Evolutionary conservation across 805 yeast species (phyloP).

Genomic region (Candida germanica): DNA sequence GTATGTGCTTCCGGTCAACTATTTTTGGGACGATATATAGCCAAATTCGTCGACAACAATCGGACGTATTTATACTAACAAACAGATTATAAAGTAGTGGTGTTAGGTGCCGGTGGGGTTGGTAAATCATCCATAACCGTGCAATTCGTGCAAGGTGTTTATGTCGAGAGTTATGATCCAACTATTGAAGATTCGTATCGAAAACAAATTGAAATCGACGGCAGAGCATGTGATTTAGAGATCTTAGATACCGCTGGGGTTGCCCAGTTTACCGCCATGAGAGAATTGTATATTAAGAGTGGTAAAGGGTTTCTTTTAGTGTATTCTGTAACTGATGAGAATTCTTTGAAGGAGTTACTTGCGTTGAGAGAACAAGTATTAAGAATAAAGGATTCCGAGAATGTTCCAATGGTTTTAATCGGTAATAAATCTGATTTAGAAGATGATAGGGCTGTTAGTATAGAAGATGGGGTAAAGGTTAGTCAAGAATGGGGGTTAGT

Average conservation of each 20-base stretch:
- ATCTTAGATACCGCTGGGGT: constrained; percentile 61
- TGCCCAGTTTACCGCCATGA: constrained; percentile 93
- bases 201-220: constrained; percentile 84
- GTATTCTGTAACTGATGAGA: constrained; percentile 57
- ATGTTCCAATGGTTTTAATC: constrained; percentile 84
- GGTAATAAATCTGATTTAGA: constrained; percentile 89
- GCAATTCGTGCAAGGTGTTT: constrained; percentile 86
- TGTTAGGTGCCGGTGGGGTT: constrained; percentile 95
- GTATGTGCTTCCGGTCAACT: constrained; percentile 16
- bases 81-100: constrained; percentile 81
- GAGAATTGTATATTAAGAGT: constrained; percentile 81
- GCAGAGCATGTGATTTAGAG: constrained; percentile 81
- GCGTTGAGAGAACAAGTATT: constrained; percentile 81
- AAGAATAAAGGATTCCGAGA: constrained; percentile 70
- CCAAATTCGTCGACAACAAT: no score
- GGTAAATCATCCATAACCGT: constrained; percentile 94
- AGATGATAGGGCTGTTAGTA: constrained; percentile 68
- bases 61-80: constrained; percentile 6
- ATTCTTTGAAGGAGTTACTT: constrained; percentile 71
- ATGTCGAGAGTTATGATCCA: constrained; percentile 90
- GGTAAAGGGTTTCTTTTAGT: constrained; percentile 72
- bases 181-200: constrained; percentile 95
- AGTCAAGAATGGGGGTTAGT: constrained; percentile 86
- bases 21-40: no score
- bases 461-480: constrained; percentile 78